Conservation (phyloP, 2,329 filamentous ascomycete species). For the Fusarium sterilihyphosum region DNA sequence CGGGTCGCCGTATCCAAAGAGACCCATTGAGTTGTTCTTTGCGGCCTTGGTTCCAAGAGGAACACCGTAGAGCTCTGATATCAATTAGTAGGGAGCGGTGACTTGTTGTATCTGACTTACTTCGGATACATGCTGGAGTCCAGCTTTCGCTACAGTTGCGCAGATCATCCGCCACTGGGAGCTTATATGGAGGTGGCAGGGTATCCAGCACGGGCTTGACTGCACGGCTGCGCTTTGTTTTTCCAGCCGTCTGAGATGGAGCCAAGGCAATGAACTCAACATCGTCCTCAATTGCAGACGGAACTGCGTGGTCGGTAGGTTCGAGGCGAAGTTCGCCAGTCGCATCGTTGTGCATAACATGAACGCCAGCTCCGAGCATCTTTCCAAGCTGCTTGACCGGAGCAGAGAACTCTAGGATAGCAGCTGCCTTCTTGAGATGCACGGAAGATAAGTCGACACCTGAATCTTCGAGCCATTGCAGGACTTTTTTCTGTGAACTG, state of each 20-base stretch:
- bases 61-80: neutral
- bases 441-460: neutral
- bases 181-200: neutral
- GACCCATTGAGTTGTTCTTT: neutral
- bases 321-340: neutral
- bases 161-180: neutral
- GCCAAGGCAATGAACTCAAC: neutral
- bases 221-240: neutral
- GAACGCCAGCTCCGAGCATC: neutral
- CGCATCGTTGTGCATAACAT: neutral
- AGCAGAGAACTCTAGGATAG: neutral
- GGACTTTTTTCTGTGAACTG: neutral
- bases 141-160: neutral
- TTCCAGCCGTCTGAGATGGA: neutral
- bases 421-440: neutral
- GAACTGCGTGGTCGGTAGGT: neutral
- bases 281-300: neutral
- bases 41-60: neutral
- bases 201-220: neutral
- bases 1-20: neutral
- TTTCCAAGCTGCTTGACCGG: neutral
- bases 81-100: fast-evolving
- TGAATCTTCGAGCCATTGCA: neutral
- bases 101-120: too few relatives aligned
- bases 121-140: slow-evolving; percentile 1